phyloP scores from a whole-genome alignment of 306 rosid species.

The Gynostemma pentaphyllum region DNA sequence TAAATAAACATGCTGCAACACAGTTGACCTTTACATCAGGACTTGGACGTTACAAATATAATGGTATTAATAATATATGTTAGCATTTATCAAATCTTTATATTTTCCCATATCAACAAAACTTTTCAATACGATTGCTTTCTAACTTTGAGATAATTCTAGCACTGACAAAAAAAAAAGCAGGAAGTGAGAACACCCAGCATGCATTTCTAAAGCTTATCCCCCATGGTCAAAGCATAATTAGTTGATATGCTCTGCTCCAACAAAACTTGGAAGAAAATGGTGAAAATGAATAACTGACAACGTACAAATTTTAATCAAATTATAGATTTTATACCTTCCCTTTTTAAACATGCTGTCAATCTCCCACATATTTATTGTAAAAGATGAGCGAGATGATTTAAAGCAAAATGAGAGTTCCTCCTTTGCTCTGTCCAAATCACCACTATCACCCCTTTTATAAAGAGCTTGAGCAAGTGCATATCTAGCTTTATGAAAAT shows the following conservation, averaged over 20 bases:
- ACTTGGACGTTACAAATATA: background rate
- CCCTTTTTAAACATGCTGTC: conserved; percentile 89
- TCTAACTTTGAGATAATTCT: background rate
- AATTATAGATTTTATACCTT: conserved; percentile 38
- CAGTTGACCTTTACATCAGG: background rate
- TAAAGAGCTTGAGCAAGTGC: conserved; percentile 84
- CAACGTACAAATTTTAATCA: conserved; percentile 8
- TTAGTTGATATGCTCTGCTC: background rate
- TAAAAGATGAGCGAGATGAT: conserved; percentile 91
- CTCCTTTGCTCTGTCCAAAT: conserved; percentile 80
- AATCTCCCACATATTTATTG: conserved; percentile 99
- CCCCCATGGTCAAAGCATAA: background rate
- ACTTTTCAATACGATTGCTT: background rate
- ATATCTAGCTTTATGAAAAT: conserved; percentile 97
- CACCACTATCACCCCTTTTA: conserved; percentile 58
- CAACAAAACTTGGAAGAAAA: background rate
- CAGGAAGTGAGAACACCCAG: background rate
- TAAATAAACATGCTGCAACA: conserved; percentile 2
- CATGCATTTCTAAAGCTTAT: background rate
- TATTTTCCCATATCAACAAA: background rate
- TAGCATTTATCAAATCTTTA: background rate
- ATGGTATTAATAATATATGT: background rate
- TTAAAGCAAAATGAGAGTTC: conserved; percentile 97
- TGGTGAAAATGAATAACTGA: background rate
- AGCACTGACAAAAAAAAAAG: background rate